Evolutionary conservation across 2,329 filamentous ascomycete species (phyloP).

Genomic region (Penicillium fuscoglaucum): DNA sequence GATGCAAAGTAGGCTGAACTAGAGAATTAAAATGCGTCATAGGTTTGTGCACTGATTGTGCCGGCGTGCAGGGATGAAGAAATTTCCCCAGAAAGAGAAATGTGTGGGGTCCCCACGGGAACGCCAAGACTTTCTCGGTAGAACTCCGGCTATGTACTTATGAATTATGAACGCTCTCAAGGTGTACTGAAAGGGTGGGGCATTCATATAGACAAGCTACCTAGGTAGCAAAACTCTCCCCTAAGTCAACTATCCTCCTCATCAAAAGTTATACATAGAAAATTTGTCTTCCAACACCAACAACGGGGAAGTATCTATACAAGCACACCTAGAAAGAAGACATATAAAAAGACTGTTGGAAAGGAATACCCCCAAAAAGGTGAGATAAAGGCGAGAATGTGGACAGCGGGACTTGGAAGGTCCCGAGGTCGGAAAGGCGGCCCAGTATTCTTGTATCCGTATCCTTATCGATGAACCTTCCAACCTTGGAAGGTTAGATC

Average conservation of each 20-base stretch:
- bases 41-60: neutral
- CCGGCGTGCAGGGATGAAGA: neutral
- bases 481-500: neutral
- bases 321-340: too few relatives aligned
- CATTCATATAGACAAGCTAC: neutral
- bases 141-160: neutral
- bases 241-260: neutral
- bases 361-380: too few relatives aligned
- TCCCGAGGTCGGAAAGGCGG: neutral
- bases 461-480: neutral
- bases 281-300: neutral
- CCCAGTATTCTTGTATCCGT: neutral
- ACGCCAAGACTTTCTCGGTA: neutral
- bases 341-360: neutral
- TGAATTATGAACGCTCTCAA: neutral
- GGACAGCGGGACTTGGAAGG: too few relatives aligned
- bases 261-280: neutral
- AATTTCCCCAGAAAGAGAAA: constrained; percentile 3
- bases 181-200: neutral
- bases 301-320: neutral
- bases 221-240: neutral
- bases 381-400: neutral
- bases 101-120: constrained; percentile 4
- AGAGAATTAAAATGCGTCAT: neutral
- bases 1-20: neutral